phyloP scores from a whole-genome alignment of 2,329 filamentous ascomycete genomes.

The Colletotrichum higginsianum region DNA sequence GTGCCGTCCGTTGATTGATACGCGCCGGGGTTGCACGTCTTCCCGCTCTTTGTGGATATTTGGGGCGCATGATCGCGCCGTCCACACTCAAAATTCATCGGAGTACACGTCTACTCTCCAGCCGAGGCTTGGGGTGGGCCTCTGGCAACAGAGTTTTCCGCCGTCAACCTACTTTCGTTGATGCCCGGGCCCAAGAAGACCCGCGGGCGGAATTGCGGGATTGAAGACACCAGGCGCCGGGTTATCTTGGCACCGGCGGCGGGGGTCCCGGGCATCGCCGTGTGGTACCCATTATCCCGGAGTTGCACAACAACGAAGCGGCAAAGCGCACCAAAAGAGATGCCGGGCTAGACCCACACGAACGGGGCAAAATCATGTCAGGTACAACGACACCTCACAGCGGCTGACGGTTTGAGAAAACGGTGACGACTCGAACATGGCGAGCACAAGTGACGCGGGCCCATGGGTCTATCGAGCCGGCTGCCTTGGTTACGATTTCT shows the following conservation, averaged over 20 bases:
- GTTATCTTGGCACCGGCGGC: conserved; percentile 19
- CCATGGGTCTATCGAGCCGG: conserved; percentile 13
- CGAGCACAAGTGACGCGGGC: conserved; percentile 1
- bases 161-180: not conserved
- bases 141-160: conserved; percentile 14
- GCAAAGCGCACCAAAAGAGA: not conserved
- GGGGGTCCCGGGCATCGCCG: conserved; percentile 6
- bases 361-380: not conserved
- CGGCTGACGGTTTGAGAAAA: conserved; percentile 14
- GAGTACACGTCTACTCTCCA: not conserved
- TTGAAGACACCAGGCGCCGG: conserved; percentile 18
- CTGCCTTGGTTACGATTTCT: conserved; percentile 23
- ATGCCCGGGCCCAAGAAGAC: conserved; percentile 3
- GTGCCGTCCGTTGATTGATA: conserved; percentile 20
- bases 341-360: not conserved
- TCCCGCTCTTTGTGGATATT: conserved; percentile 37
- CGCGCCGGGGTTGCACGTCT: conserved; percentile 34
- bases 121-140: conserved; percentile 22
- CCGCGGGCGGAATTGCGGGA: conserved; percentile 25
- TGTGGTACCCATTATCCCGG: conserved; percentile 16
- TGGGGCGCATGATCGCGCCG: conserved; percentile 34
- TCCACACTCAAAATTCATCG: conserved; percentile 22
- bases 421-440: not conserved
- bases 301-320: not conserved
- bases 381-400: not conserved